Base-by-base conservation (phyloP, 306 rosid genomes). In the Geum urbanum region DNA sequence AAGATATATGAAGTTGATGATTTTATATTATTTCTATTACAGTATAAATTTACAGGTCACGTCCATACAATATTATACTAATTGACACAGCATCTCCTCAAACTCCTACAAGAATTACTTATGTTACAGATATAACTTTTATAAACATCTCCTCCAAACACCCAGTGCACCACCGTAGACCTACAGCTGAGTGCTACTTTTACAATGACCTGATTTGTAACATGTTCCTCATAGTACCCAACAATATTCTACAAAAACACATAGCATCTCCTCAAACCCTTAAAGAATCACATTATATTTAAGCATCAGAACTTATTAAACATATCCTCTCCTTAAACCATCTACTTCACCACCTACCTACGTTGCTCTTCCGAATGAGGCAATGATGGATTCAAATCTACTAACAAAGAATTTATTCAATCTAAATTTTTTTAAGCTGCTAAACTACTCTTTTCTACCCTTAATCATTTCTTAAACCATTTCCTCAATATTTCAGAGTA, bases 261-360 rank as follows among this genome's bases (percentile, higher is more conserved):
- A 40, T 6, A 40, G 19, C 63, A 20, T 39, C 48, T 32, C 61
- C 61, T 19, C 61, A 18, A 66, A 68, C 13, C 11, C 16, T 19
- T 4, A 69, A 1, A 41, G 20, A 54, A 41, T 54, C 62, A 52
- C 19, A 51, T 52, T 39, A 69, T 41, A 13, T 40, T 69, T 10
- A 8, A 37, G 63, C 40, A 39, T 39, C 72, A 20, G 43, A 52
- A 52, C 72, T 7, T 12, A 44, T 22, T 52, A 67, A 35, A 49
- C 37, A 49, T 65, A n/a, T 68, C 16, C 40, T 24, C 24, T 53
- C 63, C 49, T 68, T 69, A 20, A 69, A 20, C 61, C 63, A 53
- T 41, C 52, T 63, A 41, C 39, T 55, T 51, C 63, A 69, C 63
- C 40, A 41, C 43, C 37, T 32, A 32, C 37, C 37, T 32, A 32